Evolutionary conservation across 2,329 filamentous ascomycete genomes (phyloP).

Genomic region (Cercospora citrullina): DNA sequence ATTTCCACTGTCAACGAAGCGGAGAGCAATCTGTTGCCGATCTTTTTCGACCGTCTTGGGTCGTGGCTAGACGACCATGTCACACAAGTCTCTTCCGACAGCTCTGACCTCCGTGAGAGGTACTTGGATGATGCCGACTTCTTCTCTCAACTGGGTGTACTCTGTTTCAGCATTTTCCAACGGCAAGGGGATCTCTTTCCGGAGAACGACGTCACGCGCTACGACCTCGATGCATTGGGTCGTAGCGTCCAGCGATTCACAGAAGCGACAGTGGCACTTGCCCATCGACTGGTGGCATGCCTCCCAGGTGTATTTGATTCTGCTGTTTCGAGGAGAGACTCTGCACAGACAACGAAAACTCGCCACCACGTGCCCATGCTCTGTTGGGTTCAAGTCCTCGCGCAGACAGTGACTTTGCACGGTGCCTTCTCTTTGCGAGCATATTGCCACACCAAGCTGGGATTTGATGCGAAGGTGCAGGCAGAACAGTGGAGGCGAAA

Average conservation of each 20-base stretch:
- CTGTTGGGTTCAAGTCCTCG: conserved; percentile 25
- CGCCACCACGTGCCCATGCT: conserved; percentile 25
- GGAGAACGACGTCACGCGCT: not conserved
- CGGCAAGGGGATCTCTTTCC: conserved; percentile 12
- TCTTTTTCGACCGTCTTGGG: conserved; percentile 5
- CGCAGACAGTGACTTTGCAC: conserved; percentile 12
- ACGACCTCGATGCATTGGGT: conserved; percentile 9
- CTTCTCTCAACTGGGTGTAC: conserved; percentile 24
- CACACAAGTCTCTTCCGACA: conserved; percentile 18
- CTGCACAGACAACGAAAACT: conserved; percentile 23
- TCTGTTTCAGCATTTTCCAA: conserved; percentile 35
- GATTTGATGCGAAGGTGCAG: conserved; percentile 2
- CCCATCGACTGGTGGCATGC: conserved; percentile 23
- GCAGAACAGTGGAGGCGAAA: not conserved
- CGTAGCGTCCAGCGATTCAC: conserved; percentile 15
- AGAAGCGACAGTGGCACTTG: conserved; percentile 21
- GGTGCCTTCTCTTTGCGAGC: conserved; percentile 1
- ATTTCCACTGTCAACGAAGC: not conserved
- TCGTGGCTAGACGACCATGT: conserved; percentile 26
- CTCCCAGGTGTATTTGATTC: conserved; percentile 27
- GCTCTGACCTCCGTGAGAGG: conserved; percentile 6
- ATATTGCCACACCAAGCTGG: conserved; percentile 11
- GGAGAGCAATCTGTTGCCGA: not conserved
- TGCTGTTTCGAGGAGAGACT: conserved; percentile 29
- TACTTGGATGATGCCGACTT: conserved; percentile 27